Percentiles rank a stretch among this genome's conserved stretches.
phyloP scores from a whole-genome alignment of 257 asterid genomes.

The Plantago elongata region DNA sequence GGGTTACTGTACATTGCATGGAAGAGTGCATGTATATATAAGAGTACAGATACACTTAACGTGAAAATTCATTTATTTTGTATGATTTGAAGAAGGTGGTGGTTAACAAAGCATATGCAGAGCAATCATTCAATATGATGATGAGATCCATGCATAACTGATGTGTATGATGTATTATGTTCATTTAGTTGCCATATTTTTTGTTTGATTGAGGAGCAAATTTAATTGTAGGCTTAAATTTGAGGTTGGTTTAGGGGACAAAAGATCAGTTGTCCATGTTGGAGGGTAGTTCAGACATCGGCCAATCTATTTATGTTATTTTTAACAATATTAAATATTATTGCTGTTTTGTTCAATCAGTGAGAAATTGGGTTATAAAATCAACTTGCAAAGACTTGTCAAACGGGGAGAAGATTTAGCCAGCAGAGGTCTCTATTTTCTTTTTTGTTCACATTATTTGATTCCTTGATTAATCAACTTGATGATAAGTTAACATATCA shows the following conservation, averaged over 20 bases:
- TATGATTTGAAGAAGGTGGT: constrained; percentile 35
- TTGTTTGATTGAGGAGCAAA: constrained; percentile 25
- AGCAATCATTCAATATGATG: constrained; percentile 39
- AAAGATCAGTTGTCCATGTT: constrained; percentile 52
- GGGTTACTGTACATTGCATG: background rate
- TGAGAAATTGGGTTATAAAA: constrained; percentile 18
- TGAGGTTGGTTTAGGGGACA: constrained; percentile 73
- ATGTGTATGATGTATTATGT: constrained; percentile 30
- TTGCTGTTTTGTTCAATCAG: constrained; percentile 13
- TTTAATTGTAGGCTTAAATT: constrained; percentile 43
- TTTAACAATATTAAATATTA: constrained; percentile 20
- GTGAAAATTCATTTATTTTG: constrained; percentile 17
- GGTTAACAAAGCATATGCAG: constrained; percentile 46
- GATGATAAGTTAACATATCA: too few species aligned
- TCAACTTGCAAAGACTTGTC: constrained; percentile 24
- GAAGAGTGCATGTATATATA: background rate
- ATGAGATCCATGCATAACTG: constrained; percentile 27
- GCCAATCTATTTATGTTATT: constrained; percentile 18
- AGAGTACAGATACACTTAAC: background rate
- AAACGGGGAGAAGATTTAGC: constrained; percentile 21
- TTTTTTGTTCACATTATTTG: background rate
- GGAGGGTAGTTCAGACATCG: constrained; percentile 34
- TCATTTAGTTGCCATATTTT: constrained; percentile 15
- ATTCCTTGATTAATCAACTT: too few species aligned
- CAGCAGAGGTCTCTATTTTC: constrained; percentile 13